A percentile compares a stretch with the other conserved stretches of the same genome.
Evolutionary conservation across 1,284 basidiomycete species (phyloP).

Genomic region (Malassezia japonica): DNA sequence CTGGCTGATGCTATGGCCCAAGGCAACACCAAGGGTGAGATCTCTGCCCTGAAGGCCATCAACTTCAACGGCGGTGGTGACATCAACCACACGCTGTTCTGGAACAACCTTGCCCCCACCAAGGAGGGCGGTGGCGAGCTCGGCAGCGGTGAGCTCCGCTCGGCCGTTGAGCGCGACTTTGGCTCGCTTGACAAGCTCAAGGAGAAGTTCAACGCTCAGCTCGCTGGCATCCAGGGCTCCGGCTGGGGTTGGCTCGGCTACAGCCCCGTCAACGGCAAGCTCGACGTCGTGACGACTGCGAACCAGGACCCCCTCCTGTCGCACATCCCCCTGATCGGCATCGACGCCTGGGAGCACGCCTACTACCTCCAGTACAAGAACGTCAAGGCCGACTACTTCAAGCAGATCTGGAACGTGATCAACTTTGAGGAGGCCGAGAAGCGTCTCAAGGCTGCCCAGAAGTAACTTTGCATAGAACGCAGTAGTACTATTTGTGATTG

Average conservation of each 20-base stretch:
- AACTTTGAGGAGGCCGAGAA: constrained; percentile 48
- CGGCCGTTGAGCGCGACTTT: constrained; percentile 45
- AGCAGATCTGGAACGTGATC: constrained; percentile 47
- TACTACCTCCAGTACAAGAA: constrained; percentile 48
- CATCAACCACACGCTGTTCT: constrained; percentile 48
- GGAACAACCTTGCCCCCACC: constrained; percentile 42
- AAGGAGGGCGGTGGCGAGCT: constrained; percentile 43
- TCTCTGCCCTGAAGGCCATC: constrained; percentile 36
- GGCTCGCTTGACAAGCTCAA: constrained; percentile 40
- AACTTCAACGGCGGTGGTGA: constrained; percentile 48
- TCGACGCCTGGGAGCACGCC: constrained; percentile 48
- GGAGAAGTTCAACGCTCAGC: constrained; percentile 33
- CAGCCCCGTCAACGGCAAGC: constrained; percentile 30
- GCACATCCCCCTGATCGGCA: constrained; percentile 42
- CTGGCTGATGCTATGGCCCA: constrained; percentile 32
- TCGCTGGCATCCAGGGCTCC: constrained; percentile 42
- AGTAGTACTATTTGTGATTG: too few relatives aligned
- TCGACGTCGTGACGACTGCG: constrained; percentile 43
- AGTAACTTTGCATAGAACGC: constrained; percentile 3
- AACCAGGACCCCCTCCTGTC: constrained; percentile 47
- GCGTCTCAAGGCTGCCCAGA: constrained; percentile 36
- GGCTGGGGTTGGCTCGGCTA: constrained; percentile 47
- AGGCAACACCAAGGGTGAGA: constrained; percentile 31
- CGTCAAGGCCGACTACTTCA: constrained; percentile 46
- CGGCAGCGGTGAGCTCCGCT: constrained; percentile 29